Base-by-base conservation (phyloP, 371 early-diverging fungal genomes). In the Syncephalastrum racemosum region DNA sequence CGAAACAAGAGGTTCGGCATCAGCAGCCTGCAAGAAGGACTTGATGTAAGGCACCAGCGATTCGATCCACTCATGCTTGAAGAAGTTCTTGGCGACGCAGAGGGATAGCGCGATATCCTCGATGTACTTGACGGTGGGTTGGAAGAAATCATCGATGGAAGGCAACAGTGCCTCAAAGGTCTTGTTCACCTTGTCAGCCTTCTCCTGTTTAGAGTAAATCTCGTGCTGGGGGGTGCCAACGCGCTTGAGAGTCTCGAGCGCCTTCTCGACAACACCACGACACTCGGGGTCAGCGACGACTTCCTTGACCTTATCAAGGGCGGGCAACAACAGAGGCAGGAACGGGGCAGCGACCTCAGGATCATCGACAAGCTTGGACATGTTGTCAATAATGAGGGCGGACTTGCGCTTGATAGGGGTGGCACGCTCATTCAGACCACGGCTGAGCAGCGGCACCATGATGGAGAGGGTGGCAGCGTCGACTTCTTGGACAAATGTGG, bases 351-450 rank as follows among this genome's bases (percentile, higher is more conserved):
- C 91, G 20, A 89, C 87, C 52, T 79, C 80, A 25, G 93, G 91
- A 70, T 89, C 83, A 62, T 85, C 79, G 58, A 90, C 91, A 40
- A 92, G 83, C 77, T 91, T 91, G 68, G 84, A 90, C 85, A 92
- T 84, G 73, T 92, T 92, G 68, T 89, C 88, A 48, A 92, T 88
- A 59, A 92, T 90, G 64, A 90, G 84, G 56, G 90, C 86, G 59
- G 90, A 75, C 73, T 89, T 88, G 79, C 91, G 91, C 66, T 88
- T 79, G 63, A 86, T 82, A 59, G 85, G 63, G 42, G 84, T 84
- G 41, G 70, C 66, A 50, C 85, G 74, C 58, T 84, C 87, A 19
- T 75, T 66, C 51, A 92, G 76, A 83, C 90, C 91, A 78, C 90
- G 88, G 56, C 71, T 70, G 51, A 92, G 73, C n/a, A 90, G 78